A percentile compares a stretch with the other conserved stretches of the same genome.
phyloP scores from a whole-genome alignment of 1,284 basidiomycete genomes.

The Anthracocystis walkeri region DNA sequence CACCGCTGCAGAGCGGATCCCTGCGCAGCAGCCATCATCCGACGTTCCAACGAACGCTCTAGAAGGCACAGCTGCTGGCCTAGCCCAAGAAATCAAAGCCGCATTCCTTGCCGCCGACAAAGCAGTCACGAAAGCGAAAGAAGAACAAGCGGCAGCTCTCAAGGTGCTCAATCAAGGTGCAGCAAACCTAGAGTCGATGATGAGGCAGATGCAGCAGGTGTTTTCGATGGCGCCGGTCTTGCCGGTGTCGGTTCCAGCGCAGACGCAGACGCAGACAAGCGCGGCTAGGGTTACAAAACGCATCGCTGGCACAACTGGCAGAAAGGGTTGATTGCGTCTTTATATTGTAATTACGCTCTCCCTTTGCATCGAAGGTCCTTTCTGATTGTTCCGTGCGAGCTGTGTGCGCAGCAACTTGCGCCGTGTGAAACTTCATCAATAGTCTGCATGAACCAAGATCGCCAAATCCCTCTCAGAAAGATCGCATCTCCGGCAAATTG shows the following conservation, averaged over 20 bases:
- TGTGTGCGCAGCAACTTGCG: no score
- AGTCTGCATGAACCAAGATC: no score
- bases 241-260: neutral
- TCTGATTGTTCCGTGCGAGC: no score
- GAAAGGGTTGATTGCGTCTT: no score
- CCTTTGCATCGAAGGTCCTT: no score
- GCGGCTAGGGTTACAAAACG: no score
- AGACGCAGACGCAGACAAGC: no score
- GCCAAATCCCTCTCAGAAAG: no score
- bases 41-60: neutral
- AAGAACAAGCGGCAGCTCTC: neutral
- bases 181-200: neutral
- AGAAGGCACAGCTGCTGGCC: neutral
- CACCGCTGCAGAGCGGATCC: neutral
- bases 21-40: neutral
- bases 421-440: no score
- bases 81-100: neutral
- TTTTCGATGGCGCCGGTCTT: neutral
- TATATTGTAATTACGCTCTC: no score
- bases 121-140: neutral
- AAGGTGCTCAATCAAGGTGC: neutral
- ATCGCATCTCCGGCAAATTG: no score
- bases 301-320: no score
- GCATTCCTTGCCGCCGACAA: neutral
- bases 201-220: conserved; percentile 1